Conservation (phyloP, 805 yeast genomes). For the Ogataea trehaloabstinens region DNA sequence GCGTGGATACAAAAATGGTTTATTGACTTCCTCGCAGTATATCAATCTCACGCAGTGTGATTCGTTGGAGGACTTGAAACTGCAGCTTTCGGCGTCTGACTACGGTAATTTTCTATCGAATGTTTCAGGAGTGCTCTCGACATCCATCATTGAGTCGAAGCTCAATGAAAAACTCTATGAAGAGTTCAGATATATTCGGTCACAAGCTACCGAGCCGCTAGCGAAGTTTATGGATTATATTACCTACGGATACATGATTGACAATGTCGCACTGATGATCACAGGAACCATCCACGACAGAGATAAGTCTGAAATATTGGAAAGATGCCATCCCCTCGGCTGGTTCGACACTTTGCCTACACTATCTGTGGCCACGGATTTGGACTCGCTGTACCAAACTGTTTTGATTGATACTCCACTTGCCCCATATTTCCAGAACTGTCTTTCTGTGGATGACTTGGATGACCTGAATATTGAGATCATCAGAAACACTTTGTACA, state of each 20-base stretch:
- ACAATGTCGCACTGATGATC: conserved; percentile 91
- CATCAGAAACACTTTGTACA: conserved; percentile 85
- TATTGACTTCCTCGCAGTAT: conserved; percentile 76
- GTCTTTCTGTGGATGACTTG: conserved; percentile 81
- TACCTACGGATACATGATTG: conserved; percentile 97
- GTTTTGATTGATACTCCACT: conserved; percentile 95
- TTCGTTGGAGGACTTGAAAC: conserved; percentile 85
- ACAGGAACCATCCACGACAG: conserved; percentile 96
- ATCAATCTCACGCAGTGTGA: conserved; percentile 95
- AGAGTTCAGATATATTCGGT: conserved; percentile 81
- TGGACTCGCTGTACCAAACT: conserved; percentile 87
- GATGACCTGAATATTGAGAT: conserved; percentile 96
- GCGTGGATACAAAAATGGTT: conserved; percentile 88
- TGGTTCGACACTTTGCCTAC: conserved; percentile 99
- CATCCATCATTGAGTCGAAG: conserved; percentile 80
- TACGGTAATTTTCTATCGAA: conserved; percentile 88
- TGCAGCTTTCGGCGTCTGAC: conserved; percentile 94
- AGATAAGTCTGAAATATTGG: conserved; percentile 82
- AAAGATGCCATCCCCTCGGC: conserved; percentile 94
- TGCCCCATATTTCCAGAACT: conserved; percentile 92
- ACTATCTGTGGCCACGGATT: conserved; percentile 88
- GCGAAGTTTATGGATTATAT: conserved; percentile 86
- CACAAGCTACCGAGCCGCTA: conserved; percentile 79
- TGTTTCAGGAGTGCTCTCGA: conserved; percentile 78
- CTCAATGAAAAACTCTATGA: conserved; percentile 71